phyloP scores from a whole-genome alignment of 805 yeast genomes.

The Huiozyma naganishii region DNA sequence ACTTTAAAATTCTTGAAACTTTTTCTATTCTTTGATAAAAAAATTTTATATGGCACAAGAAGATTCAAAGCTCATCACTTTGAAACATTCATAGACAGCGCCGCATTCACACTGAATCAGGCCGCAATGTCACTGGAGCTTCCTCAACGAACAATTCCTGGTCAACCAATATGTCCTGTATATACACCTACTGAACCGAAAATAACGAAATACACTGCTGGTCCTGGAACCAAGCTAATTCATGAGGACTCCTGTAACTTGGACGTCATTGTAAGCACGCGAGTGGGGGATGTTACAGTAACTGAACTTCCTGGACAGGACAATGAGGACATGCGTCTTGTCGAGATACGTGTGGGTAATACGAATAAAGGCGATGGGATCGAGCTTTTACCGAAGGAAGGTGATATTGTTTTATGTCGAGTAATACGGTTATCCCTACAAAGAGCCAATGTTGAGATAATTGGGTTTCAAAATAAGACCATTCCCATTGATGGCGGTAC shows the following conservation, averaged over 20 bases:
- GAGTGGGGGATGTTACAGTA: conserved; percentile 45
- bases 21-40: too few relatives aligned
- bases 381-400: conserved; percentile 51
- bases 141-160: conserved; percentile 58
- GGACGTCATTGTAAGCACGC: conserved; percentile 43
- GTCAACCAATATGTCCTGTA: conserved; percentile 63
- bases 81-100: too few relatives aligned
- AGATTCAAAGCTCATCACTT: too few relatives aligned
- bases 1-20: background rate
- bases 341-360: conserved; percentile 5
- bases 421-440: conserved; percentile 55
- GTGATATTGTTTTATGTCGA: conserved; percentile 69
- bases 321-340: conserved; percentile 3
- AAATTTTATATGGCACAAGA: too few relatives aligned
- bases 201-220: conserved; percentile 38
- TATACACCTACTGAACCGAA: conserved; percentile 24
- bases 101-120: too few relatives aligned
- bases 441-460: conserved; percentile 72
- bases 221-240: conserved; percentile 51
- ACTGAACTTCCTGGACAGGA: conserved; percentile 2
- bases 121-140: conserved; percentile 1
- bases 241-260: conserved; percentile 35
- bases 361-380: background rate
- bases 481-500: conserved; percentile 52
- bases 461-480: conserved; percentile 52